These are phyloP conservation scores for Umbelopsis vinacea DNA, from an alignment of 192 early-diverging fungal species.

Conservation along the genomic window DNA sequence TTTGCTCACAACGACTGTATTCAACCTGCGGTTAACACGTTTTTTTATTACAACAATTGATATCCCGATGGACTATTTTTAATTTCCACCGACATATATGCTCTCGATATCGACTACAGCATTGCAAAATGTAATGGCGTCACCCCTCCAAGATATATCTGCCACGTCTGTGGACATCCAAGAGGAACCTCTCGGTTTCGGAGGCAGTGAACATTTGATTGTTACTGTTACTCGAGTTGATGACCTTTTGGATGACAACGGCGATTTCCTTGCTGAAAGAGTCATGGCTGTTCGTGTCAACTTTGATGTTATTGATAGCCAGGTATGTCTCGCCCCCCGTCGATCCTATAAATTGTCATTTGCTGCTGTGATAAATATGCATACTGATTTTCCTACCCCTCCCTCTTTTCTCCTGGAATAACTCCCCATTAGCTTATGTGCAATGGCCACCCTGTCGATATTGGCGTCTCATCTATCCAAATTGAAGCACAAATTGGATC, in stretches of 20 bases:
- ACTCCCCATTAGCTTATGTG: slow-evolving; percentile 45
- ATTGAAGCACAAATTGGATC: slow-evolving; percentile 48
- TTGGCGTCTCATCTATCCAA: slow-evolving; percentile 47
- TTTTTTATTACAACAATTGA: background rate
- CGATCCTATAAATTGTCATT: background rate
- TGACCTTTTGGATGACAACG: slow-evolving; percentile 61
- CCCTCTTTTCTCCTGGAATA: too few species aligned
- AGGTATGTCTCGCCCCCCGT: slow-evolving; percentile 39
- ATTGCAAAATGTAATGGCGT: slow-evolving; percentile 30
- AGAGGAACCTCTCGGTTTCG: slow-evolving; percentile 19
- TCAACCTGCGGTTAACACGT: too few species aligned
- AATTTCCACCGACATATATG: background rate
- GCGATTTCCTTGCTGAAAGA: slow-evolving; percentile 58
- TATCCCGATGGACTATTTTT: slow-evolving; percentile 4
- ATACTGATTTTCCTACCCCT: too few species aligned
- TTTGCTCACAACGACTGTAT: too few species aligned
- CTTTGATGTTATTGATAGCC: slow-evolving; percentile 58
- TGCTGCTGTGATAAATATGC: too few species aligned
- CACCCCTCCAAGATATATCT: slow-evolving; percentile 43
- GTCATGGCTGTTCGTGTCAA: slow-evolving; percentile 60
- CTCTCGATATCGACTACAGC: background rate
- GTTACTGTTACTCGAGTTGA: slow-evolving; percentile 61
- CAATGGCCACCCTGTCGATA: slow-evolving; percentile 52
- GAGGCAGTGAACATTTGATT: slow-evolving; percentile 50
- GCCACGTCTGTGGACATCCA: slow-evolving; percentile 40